phyloP scores from a whole-genome alignment of 2,329 filamentous ascomycete species.

The Diaporthe vaccinii region DNA sequence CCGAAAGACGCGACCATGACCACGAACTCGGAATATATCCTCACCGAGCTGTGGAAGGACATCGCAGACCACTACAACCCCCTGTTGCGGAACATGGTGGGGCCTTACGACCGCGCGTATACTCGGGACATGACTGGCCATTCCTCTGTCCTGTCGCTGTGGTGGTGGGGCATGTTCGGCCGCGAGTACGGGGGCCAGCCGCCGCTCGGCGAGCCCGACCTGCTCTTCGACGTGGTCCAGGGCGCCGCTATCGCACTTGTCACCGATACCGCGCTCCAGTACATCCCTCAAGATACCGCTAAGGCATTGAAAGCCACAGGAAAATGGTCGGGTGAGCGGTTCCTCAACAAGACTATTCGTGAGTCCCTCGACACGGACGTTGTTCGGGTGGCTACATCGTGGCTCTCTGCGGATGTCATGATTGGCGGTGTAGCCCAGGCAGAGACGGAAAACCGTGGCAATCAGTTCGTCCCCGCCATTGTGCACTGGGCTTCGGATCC shows the following conservation, averaged over 20 bases:
- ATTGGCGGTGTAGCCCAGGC: constrained; percentile 55
- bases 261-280: constrained; percentile 49
- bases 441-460: constrained; percentile 53
- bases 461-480: constrained; percentile 60
- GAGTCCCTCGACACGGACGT: constrained; percentile 51
- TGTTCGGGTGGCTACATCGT: constrained; percentile 53
- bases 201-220: constrained; percentile 54
- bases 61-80: constrained; percentile 54
- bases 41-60: constrained; percentile 52
- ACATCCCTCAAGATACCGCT: constrained; percentile 48
- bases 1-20: constrained; percentile 49
- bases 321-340: constrained; percentile 51
- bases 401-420: constrained; percentile 58
- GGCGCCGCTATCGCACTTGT: constrained; percentile 56
- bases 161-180: constrained; percentile 59
- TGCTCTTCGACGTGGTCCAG: constrained; percentile 57
- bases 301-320: constrained; percentile 50
- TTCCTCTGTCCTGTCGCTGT: constrained; percentile 56
- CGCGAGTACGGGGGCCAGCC: constrained; percentile 54
- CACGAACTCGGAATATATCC: constrained; percentile 47
- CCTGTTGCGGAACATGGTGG: constrained; percentile 52
- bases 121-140: constrained; percentile 56
- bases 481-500: constrained; percentile 61
- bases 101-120: constrained; percentile 55
- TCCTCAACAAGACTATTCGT: constrained; percentile 53